These are phyloP conservation scores for Carex parvula DNA, from an alignment of 176 grass and related monocot species.

Conservation along the genomic window DNA sequence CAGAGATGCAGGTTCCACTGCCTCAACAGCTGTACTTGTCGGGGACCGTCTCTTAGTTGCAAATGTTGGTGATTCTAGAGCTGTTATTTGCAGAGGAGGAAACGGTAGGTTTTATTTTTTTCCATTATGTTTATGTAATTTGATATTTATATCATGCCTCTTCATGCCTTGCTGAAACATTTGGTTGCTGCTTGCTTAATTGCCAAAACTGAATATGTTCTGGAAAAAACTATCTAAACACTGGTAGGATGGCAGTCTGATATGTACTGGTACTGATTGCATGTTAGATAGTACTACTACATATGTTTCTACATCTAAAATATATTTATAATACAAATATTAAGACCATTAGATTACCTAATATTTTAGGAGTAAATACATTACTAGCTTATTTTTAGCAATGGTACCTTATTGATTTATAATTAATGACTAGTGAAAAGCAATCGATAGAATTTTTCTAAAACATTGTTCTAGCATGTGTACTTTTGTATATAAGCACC, in stretches of 20 bases:
- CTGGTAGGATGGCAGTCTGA: background rate
- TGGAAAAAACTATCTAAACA: background rate
- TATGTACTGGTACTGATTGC: background rate
- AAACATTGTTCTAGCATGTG: background rate
- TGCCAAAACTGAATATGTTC: background rate
- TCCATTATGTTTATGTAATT: background rate
- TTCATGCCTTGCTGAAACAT: background rate
- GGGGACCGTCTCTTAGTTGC: conserved; percentile 76
- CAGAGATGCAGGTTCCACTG: conserved; percentile 78
- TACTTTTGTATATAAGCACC: background rate
- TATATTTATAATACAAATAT: background rate
- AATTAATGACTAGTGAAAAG: background rate
- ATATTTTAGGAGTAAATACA: background rate
- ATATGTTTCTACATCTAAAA: background rate
- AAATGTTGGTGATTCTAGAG: conserved; percentile 86
- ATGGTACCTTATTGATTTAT: background rate
- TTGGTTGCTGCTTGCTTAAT: background rate
- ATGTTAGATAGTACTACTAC: background rate
- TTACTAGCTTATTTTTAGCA: background rate
- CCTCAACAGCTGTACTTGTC: conserved; percentile 75
- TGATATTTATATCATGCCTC: background rate
- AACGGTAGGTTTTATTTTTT: conserved; percentile 45
- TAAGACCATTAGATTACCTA: background rate
- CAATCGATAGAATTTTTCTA: background rate
- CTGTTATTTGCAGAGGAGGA: conserved; percentile 75